Percentiles rank a stretch among this genome's conserved stretches.
Evolutionary conservation across 306 rosid species (phyloP).

Genomic region (Pueraria montana): DNA sequence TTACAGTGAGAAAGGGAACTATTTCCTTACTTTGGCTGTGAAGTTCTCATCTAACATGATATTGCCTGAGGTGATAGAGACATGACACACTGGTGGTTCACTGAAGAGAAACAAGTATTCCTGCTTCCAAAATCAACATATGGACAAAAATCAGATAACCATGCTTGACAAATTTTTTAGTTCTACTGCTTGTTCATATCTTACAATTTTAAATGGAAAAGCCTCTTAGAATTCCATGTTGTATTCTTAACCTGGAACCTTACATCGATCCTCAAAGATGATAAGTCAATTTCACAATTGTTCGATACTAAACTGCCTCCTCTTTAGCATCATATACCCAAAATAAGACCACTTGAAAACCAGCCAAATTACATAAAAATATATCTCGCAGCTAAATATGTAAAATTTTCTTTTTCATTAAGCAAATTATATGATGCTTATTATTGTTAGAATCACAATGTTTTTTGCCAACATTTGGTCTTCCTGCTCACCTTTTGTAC

Average conservation of each 20-base stretch:
- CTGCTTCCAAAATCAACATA: constrained; percentile 57
- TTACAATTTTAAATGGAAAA: background rate
- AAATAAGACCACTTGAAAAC: background rate
- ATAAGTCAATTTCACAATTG: background rate
- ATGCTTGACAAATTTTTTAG: constrained; percentile 14
- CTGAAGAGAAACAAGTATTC: constrained; percentile 88
- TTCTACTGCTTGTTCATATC: background rate
- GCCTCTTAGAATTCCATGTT: constrained; percentile 5
- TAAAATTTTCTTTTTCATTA: background rate
- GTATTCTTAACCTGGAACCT: too few relatives aligned
- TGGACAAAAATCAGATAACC: constrained; percentile 35
- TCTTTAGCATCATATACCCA: constrained; percentile 13
- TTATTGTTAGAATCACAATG: background rate
- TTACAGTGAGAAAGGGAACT: constrained; percentile 27
- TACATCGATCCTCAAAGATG: background rate
- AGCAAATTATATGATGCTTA: background rate
- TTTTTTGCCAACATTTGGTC: background rate
- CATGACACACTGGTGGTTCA: constrained; percentile 80
- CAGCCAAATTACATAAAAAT: constrained; percentile 16
- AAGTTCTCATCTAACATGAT: constrained; percentile 88
- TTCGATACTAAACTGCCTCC: constrained; percentile 8
- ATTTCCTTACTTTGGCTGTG: constrained; percentile 76
- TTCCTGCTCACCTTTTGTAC: background rate
- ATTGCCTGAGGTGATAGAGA: constrained; percentile 82
- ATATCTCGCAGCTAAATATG: constrained; percentile 9